Percentiles rank a stretch among this genome's conserved stretches.
Evolutionary conservation across 164 flowering plant species (phyloP).

Genomic region (Berberis vulgaris): DNA sequence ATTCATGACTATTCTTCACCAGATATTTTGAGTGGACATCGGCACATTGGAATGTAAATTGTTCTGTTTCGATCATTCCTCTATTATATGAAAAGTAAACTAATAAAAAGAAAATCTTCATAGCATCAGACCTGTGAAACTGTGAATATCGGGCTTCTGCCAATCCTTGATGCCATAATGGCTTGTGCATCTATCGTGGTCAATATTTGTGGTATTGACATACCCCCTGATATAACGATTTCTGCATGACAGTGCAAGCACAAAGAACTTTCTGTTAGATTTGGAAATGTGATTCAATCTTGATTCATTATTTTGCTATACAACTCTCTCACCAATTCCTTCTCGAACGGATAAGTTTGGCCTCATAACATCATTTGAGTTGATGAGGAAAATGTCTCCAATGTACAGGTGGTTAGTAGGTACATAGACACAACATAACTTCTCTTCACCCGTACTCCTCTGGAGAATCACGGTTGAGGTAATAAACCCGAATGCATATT

Average conservation of each 20-base stretch:
- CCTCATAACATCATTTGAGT: slow-evolving; percentile 12
- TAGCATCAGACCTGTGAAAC: slow-evolving; percentile 10
- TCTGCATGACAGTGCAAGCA: slow-evolving; percentile 17
- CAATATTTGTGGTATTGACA: slow-evolving; percentile 26
- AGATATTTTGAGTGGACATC: neutral
- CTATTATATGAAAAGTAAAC: neutral
- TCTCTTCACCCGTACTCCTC: slow-evolving; percentile 6
- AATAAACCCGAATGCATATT: slow-evolving; percentile 16
- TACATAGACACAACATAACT: slow-evolving; percentile 14
- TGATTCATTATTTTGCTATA: neutral
- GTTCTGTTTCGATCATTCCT: neutral
- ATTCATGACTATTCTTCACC: neutral
- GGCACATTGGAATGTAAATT: neutral
- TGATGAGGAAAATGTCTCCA: slow-evolving; percentile 14
- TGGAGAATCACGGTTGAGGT: slow-evolving; percentile 12
- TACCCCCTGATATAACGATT: slow-evolving; percentile 27
- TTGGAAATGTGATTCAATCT: neutral
- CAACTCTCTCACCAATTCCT: slow-evolving; percentile 4
- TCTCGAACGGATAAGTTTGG: slow-evolving; percentile 12
- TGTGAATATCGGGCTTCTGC: slow-evolving; percentile 9
- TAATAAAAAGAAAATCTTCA: neutral
- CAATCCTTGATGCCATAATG: slow-evolving; percentile 13
- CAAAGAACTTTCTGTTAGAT: neutral
- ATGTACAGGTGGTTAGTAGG: slow-evolving; percentile 16
- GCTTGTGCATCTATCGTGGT: slow-evolving; percentile 20